phyloP scores from a whole-genome alignment of 2,329 filamentous ascomycete species.

The Pestalotiopsis sp. region DNA sequence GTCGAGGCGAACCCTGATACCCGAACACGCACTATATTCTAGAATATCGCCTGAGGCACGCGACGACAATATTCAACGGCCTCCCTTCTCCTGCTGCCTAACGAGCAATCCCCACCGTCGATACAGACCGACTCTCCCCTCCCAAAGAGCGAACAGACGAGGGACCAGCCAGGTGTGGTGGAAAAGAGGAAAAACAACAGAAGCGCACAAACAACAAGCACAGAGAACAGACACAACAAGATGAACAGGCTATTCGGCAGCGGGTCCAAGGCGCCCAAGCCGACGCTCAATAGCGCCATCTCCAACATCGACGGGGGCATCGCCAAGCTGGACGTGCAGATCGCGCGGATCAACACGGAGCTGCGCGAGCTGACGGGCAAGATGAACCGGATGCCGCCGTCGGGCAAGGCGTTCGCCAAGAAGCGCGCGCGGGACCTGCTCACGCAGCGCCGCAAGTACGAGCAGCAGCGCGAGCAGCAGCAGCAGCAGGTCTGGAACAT shows the following conservation, averaged over 20 bases:
- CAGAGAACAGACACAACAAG: constrained; percentile 23
- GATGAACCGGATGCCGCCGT: constrained; percentile 75
- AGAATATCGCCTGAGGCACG: background rate
- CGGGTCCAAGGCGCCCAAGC: constrained; percentile 85
- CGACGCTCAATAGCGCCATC: constrained; percentile 75
- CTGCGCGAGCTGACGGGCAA: constrained; percentile 86
- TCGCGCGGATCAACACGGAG: constrained; percentile 89
- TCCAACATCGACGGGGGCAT: constrained; percentile 69
- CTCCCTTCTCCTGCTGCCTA: background rate
- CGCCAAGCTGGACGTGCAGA: constrained; percentile 85
- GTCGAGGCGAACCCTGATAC: background rate
- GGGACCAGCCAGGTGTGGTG: background rate
- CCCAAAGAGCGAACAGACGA: too few species aligned
- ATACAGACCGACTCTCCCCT: background rate
- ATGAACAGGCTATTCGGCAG: constrained; percentile 98
- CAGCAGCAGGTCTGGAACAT: constrained; percentile 98
- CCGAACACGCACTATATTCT: background rate
- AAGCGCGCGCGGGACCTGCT: constrained; percentile 57
- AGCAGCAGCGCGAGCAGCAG: constrained; percentile 89
- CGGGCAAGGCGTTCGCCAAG: constrained; percentile 45
- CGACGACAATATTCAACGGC: background rate
- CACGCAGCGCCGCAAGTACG: constrained; percentile 92
- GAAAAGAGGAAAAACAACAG: background rate
- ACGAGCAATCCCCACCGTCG: background rate
- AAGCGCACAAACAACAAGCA: background rate